phyloP scores from a whole-genome alignment of 306 rosid genomes.

The Quillaja saponaria region DNA sequence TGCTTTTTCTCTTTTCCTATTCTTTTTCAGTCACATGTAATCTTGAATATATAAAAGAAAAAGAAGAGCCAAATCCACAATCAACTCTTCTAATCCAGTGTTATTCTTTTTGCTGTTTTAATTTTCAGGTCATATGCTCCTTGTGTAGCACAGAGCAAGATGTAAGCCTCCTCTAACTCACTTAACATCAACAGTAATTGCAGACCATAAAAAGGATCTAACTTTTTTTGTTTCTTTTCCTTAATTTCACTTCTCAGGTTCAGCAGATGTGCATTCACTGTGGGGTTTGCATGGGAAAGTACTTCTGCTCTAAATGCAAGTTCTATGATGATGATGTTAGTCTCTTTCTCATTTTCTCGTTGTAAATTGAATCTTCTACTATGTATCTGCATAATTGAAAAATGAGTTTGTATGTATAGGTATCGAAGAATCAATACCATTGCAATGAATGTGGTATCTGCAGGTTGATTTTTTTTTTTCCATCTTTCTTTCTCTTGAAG shows the following conservation, averaged over 20 bases:
- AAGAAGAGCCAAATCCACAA: no score
- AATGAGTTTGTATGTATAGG: conserved; percentile 23
- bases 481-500: no score
- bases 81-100: no score
- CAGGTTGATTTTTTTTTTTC: no score
- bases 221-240: background rate
- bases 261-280: conserved; percentile 69
- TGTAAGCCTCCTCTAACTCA: conserved; percentile 44
- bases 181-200: no score
- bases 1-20: no score
- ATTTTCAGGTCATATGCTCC: conserved; percentile 74
- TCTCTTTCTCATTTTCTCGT: background rate
- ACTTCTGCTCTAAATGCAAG: conserved; percentile 77
- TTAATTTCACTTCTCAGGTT: conserved; percentile 46
- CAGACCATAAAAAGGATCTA: no score
- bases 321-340: conserved; percentile 73
- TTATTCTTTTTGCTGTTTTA: no score
- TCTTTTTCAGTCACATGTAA: no score
- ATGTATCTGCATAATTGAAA: background rate
- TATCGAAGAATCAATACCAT: conserved; percentile 68
- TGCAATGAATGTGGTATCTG: conserved; percentile 84
- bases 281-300: conserved; percentile 80
- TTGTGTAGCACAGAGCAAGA: conserved; percentile 81
- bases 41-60: no score
- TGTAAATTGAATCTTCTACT: background rate